A percentile compares a stretch with the other conserved stretches of the same genome.
phyloP scores from a whole-genome alignment of 768 basidiomycete genomes.

The Inosperma sp. region DNA sequence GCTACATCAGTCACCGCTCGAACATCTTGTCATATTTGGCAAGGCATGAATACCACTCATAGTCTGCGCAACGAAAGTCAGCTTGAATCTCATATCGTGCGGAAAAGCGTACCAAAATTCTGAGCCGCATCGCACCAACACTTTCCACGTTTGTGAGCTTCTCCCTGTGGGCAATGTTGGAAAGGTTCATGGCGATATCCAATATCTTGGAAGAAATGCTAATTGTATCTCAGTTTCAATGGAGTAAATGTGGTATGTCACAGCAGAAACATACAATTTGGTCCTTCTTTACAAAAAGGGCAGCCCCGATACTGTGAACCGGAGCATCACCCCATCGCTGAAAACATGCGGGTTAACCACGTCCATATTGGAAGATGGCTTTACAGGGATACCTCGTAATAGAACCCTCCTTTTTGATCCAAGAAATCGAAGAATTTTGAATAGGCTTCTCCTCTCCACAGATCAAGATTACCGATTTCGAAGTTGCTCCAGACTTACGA shows the following conservation, averaged over 20 bases:
- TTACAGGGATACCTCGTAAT: constrained; percentile 60
- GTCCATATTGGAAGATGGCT: not conserved
- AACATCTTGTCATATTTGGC: constrained; percentile 69
- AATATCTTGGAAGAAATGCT: constrained; percentile 93
- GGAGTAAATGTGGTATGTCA: not conserved
- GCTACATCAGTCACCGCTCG: constrained; percentile 17
- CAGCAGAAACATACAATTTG: constrained; percentile 50
- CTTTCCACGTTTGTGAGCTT: constrained; percentile 68
- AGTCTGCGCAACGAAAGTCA: constrained; percentile 41
- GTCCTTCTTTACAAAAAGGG: constrained; percentile 82
- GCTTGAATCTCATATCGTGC: not conserved
- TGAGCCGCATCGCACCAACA: constrained; percentile 80
- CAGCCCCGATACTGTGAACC: constrained; percentile 85
- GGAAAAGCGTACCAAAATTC: constrained; percentile 59
- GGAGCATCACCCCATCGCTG: constrained; percentile 93
- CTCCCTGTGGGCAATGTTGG: constrained; percentile 85
- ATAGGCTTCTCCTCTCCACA: constrained; percentile 84
- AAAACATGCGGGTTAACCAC: constrained; percentile 1
- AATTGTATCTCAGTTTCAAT: constrained; percentile 1
- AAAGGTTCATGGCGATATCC: constrained; percentile 92
- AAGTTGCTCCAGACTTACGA: constrained; percentile 86
- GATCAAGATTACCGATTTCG: constrained; percentile 80
- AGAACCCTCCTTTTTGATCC: constrained; percentile 79
- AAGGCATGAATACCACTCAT: constrained; percentile 87
- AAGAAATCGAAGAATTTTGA: constrained; percentile 78